Conservation (phyloP, 176 grass and related monocot genomes). For the Alloteropsis semialata region DNA sequence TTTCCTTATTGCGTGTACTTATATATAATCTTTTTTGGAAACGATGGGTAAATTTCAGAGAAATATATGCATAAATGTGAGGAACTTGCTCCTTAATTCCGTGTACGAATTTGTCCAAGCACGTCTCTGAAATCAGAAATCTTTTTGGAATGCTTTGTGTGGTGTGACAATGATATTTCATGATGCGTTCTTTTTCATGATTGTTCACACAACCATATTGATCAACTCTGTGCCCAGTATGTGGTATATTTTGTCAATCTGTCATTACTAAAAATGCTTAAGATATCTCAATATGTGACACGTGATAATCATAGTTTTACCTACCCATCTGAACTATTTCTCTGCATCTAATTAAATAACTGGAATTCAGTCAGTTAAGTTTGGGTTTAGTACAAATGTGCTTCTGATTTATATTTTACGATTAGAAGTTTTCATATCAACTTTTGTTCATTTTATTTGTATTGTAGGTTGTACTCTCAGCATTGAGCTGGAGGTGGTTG, state of each 20-base stretch:
- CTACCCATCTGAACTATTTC: no score
- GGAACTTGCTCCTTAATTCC: no score
- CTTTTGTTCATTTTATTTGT: background rate
- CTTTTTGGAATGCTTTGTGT: background rate
- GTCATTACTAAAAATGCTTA: background rate
- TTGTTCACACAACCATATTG: background rate
- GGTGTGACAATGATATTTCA: background rate
- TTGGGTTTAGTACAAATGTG: background rate
- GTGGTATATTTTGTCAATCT: background rate
- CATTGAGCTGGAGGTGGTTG: conserved; percentile 79
- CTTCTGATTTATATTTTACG: background rate
- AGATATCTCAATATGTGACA: background rate
- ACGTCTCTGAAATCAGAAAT: background rate
- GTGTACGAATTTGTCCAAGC: background rate
- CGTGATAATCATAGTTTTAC: no score
- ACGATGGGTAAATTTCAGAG: no score
- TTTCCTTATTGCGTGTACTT: background rate
- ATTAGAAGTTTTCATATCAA: background rate
- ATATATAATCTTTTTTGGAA: background rate
- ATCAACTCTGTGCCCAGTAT: background rate
- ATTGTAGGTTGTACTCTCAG: conserved; percentile 51
- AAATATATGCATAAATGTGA: background rate
- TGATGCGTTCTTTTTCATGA: background rate
- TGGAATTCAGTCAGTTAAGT: background rate
- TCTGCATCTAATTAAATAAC: no score